phyloP scores from a whole-genome alignment of 176 grass and related monocot genomes.

The Avena sativa region DNA sequence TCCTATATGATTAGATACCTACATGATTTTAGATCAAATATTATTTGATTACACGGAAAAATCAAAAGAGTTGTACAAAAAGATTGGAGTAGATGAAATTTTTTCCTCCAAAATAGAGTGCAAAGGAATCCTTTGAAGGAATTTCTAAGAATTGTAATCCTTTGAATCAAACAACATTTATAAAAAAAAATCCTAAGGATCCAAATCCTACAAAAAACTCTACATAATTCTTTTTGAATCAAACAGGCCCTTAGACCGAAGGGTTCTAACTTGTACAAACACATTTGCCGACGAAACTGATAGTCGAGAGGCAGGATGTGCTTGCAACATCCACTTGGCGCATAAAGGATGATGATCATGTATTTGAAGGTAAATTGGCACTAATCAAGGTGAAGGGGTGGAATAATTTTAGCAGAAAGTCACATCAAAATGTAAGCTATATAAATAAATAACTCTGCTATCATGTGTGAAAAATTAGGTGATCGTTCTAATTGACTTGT shows the following conservation, averaged over 20 bases:
- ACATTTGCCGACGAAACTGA: background rate
- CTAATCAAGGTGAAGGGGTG: background rate
- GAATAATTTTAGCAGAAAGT: slow-evolving; percentile 7
- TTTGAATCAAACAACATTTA: no score
- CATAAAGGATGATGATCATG: background rate
- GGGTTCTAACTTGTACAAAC: background rate
- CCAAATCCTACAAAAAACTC: no score
- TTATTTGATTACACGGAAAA: no score
- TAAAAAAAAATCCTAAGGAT: no score
- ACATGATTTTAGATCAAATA: no score
- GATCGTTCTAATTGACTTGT: slow-evolving; percentile 27
- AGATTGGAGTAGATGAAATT: no score
- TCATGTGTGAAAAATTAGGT: background rate
- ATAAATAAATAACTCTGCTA: background rate
- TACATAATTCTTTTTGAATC: no score
- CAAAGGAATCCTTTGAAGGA: no score
- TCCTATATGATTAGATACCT: no score
- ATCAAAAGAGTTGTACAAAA: no score
- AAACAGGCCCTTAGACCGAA: background rate
- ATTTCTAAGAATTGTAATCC: no score
- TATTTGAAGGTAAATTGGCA: background rate
- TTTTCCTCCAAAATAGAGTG: no score
- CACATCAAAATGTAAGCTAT: background rate
- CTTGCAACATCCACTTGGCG: background rate
- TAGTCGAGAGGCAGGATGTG: background rate